Evolutionary conservation across 192 early-diverging fungal genomes (phyloP), one percentile per base, ranked within the genome.

Genomic region (Coemansia sp.): DNA sequence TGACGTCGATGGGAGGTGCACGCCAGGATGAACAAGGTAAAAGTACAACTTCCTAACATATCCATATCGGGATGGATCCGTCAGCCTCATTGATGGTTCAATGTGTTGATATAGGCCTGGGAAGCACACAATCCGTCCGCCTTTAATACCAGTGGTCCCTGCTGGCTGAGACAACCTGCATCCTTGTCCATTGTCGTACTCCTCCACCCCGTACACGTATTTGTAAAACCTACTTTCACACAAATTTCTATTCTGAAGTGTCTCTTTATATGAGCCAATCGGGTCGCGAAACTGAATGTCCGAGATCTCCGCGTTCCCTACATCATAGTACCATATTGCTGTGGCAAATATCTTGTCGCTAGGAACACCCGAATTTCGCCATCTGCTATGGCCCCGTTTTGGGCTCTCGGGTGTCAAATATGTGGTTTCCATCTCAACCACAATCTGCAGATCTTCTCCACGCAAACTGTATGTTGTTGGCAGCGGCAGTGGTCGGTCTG

Each of bases 391-490:
- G 4, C 62, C 41, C 54, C 85, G 87, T 5, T 38, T 53, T 2
- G 88, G 85, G 8, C 84, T 81, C 56, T 88, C 87, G 16, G 87
- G 89, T 1, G 86, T 84, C 59, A 93, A 69, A 38, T 79, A 68
- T 49, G 90, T 88, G 69, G 81, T 86, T 39, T 88, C 86, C 68
- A 90, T 76, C 74, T 93, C 90, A 67, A 88, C 81, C 32, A 93
- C 89, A 10, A 86, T 86, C 56, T 89, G 85, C 9, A 87, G 61
- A 11, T 43, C 64, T 1, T 59, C 48, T 41, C 72, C 82, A 3
- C 59, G 44, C 13, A 87, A 58, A 13, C 56, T 68, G 23, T 69
- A 73, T 1, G 74, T 26, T 26, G 26, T 26, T 26, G 26, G 26
- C 0, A 26, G 66, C 4, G 38, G 23, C 6, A 37, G 21, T 0